Conservation (phyloP, 2,329 filamentous ascomycete genomes). For the Botrytis fabae region DNA sequence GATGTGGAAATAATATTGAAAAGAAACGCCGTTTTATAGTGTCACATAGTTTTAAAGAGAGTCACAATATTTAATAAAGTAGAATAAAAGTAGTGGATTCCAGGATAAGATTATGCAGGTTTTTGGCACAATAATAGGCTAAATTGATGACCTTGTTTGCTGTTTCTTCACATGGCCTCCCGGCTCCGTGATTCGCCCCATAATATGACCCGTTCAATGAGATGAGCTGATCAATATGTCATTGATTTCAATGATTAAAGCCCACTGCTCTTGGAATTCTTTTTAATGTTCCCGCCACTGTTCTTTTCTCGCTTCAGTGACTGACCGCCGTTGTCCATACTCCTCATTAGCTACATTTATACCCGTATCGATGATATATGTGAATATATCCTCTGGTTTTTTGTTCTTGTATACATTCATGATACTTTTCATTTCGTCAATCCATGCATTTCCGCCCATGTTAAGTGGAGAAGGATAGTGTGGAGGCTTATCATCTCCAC, state of each 20-base stretch:
- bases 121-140: neutral
- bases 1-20: too few species aligned
- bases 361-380: neutral
- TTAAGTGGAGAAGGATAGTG: neutral
- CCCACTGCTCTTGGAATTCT: accelerated
- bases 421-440: neutral
- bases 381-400: neutral
- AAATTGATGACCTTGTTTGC: neutral
- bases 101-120: neutral
- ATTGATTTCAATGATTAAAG: neutral
- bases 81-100: neutral
- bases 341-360: neutral
- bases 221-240: neutral
- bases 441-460: neutral
- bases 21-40: too few species aligned
- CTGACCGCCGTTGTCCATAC: neutral
- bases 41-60: too few species aligned
- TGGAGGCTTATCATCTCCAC: neutral
- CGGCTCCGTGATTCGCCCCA: too few species aligned
- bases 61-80: too few species aligned
- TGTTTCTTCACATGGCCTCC: neutral
- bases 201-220: too few species aligned
- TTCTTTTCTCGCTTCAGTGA: neutral
- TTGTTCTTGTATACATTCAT: neutral
- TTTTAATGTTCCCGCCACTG: too few species aligned